Evolutionary conservation across 2,329 filamentous ascomycete species (phyloP), one percentile per base, ranked within the genome.

Genomic region (Gnomoniopsis smithogilvyi): DNA sequence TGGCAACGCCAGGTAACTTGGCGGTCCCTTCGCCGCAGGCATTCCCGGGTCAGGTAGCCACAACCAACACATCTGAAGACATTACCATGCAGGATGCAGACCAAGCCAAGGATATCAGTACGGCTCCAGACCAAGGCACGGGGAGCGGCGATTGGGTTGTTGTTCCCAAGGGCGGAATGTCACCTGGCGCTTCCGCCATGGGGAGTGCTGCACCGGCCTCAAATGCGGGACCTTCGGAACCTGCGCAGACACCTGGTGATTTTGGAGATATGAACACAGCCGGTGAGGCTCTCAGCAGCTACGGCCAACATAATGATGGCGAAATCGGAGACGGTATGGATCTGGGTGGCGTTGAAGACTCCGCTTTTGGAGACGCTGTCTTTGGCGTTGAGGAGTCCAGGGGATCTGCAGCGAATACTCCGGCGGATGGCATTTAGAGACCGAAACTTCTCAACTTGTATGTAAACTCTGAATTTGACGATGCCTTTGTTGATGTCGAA

Each of bases 341-440:
- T 65, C 82, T 87, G 76, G 54, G 88, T 63, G 82, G 88, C 63
- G 82, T 92, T 77, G 89, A 91, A 50, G 89, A 92, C 67, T 91
- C 88, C 38, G 91, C 90, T 1, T 95, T 95, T 75, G 91, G 90
- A 2, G 90, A 95, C 66, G 91, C 91, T 0, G 91, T 94, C 73
- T 89, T 92, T 66, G 84, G 82, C 4, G 81, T 86, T 14, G 80
- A 78, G 51, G 64, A 64, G 33, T 67, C 66, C 10, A 62, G 59
- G 11, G 56, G 59, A 8, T 61, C 59, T 21, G 66, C 69, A 46
- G 69, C 69, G 11, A 71, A 67, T 54, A 78, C 75, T 30, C 73
- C 74, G 2, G 71, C 62, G 19, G 70, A 73, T 19, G 68, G 66
- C 19, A 68, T 74, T 70, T 50, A 38, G 48, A 12, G 22, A 10